Evolutionary conservation across 108 stramenopile genomes (phyloP).

Genomic region (Fragilaria crotonensis): DNA sequence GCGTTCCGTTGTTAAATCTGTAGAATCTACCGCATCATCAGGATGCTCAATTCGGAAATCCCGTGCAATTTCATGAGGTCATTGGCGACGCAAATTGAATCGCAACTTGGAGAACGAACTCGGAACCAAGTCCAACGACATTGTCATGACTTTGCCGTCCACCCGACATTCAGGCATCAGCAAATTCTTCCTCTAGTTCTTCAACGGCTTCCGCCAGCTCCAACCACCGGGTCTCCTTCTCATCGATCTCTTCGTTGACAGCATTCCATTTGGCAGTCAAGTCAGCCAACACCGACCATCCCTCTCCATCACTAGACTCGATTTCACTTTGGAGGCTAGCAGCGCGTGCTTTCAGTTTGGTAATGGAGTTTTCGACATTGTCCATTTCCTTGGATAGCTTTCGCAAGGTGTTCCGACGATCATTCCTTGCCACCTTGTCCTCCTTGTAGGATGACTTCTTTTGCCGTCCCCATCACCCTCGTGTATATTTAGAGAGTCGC

Average conservation of each 20-base stretch:
- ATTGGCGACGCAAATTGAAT: too few species aligned
- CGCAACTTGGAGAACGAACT: too few species aligned
- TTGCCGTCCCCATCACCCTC: constrained; percentile 9
- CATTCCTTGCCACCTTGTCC: constrained; percentile 54
- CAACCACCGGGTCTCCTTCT: constrained; percentile 74
- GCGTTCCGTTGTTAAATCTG: too few species aligned
- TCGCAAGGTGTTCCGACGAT: constrained; percentile 49
- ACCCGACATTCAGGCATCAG: too few species aligned
- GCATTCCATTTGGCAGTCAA: constrained; percentile 52
- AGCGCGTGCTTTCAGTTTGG: constrained; percentile 51
- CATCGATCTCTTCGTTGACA: constrained; percentile 57
- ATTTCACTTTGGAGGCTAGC: constrained; percentile 41
- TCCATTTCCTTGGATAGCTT: constrained; percentile 63
- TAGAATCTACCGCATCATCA: too few species aligned
- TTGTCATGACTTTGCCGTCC: too few species aligned
- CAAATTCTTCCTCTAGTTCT: too few species aligned
- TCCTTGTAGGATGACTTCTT: constrained; percentile 45
- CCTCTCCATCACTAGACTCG: constrained; percentile 49
- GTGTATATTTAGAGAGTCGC: not conserved
- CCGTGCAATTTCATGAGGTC: too few species aligned
- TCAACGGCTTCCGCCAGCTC: constrained; percentile 76
- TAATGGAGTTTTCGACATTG: constrained; percentile 50
- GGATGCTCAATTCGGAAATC: too few species aligned
- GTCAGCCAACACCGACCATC: constrained; percentile 77
- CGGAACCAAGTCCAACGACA: too few species aligned